Evolutionary conservation across 2,329 filamentous ascomycete genomes (phyloP), one percentile per base, ranked within the genome.

Genomic region (Alternaria brassicicola): DNA sequence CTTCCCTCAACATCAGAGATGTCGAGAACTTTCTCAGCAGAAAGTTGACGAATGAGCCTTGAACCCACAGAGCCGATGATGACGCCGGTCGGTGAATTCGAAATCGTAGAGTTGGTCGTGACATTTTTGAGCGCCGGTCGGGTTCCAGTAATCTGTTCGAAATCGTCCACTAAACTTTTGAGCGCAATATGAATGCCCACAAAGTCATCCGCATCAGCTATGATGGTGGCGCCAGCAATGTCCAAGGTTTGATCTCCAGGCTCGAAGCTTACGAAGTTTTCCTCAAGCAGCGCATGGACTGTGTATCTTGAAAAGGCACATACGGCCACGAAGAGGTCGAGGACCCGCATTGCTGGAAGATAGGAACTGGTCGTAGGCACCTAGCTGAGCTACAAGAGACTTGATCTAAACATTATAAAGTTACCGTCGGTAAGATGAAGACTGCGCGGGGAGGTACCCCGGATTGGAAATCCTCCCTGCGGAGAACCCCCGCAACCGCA

Each of bases 11-110:
- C 82, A 0, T 77, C 75, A 0, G 79, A 80, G 0, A 84, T 80
- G 50, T 90, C 82, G n/a, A 91, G 74, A 61, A 85, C 83, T 1
- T 81, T 81, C 1, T 78, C 75, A 1, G 77, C 66, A 15, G 88
- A 75, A 21, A 91, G 79, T 4, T 76, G 68, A 62, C 88, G 84
- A 48, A 91, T 85, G 33, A 88, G 67, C 2, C 78, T 73, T 0
- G 87, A 89, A 2, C 85, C 87, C 25, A 90, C 78, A 0, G 88
- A 90, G 3, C 89, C 89, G 6, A 82, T 86, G 45, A 91, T 88
- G 59, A 91, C 85, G 31, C 86, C 82, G 4, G 62, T 21, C 30
- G 48, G 3, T 19, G 48, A 39, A 23, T 17, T 23, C 13, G 36
- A 41, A 9, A 41, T 6, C 5, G 43, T 47, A 12, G 30, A 47